These are phyloP conservation scores for Caryopteris hybrid DNA, from an alignment of 305 asterid species.

Conservation along the genomic window DNA sequence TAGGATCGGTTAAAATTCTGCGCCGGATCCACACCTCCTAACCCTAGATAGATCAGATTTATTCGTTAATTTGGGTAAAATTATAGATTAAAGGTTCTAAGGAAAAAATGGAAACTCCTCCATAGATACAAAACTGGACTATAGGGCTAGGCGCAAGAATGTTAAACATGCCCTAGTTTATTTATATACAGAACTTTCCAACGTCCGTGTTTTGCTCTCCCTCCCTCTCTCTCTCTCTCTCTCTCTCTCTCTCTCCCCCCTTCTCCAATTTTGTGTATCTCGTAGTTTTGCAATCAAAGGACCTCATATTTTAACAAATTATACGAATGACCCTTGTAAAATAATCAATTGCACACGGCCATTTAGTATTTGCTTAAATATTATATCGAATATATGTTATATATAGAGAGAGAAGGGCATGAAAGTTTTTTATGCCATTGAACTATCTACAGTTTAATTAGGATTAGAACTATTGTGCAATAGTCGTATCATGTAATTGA, in stretches of 20 bases:
- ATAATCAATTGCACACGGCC: background rate
- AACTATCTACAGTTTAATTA: no score
- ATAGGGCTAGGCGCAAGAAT: constrained; percentile 73
- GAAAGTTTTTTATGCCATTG: no score
- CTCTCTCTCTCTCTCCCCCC: background rate
- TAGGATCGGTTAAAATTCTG: constrained; percentile 25
- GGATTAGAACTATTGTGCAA: no score
- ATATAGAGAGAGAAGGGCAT: no score
- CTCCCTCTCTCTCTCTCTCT: background rate
- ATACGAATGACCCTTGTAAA: background rate
- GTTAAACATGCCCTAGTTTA: constrained; percentile 19
- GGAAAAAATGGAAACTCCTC: constrained; percentile 27
- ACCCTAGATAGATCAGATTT: constrained; percentile 42
- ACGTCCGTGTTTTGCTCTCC: constrained; percentile 15
- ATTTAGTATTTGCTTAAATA: no score
- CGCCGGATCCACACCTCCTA: constrained; percentile 61
- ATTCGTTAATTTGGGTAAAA: constrained; percentile 21
- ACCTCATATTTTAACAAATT: constrained; percentile 3
- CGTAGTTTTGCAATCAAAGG: constrained; percentile 3
- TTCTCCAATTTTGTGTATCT: background rate
- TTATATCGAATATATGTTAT: no score
- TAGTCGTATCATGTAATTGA: no score
- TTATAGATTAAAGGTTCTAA: constrained; percentile 11
- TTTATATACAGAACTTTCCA: constrained; percentile 14
- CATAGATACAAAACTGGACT: constrained; percentile 37